phyloP scores from a whole-genome alignment of 805 yeast species.

The Pichia ethanolica region DNA sequence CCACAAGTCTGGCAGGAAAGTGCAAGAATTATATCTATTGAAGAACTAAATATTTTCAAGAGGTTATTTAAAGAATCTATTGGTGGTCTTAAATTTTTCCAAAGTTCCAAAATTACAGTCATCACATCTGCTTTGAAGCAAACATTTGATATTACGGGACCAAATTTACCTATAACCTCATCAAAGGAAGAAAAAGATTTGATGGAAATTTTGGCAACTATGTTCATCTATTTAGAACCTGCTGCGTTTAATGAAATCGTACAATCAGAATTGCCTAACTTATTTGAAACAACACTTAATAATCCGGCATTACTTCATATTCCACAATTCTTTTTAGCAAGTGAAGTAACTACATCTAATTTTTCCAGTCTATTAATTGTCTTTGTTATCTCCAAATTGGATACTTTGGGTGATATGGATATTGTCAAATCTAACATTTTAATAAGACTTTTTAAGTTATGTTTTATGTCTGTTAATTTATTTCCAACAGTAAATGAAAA shows the following conservation, averaged over 20 bases:
- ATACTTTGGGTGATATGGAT: constrained; percentile 75
- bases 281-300: constrained; percentile 70
- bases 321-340: constrained; percentile 90
- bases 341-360: constrained; percentile 89
- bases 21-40: constrained; percentile 75
- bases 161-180: constrained; percentile 76
- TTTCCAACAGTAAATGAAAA: constrained; percentile 84
- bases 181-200: constrained; percentile 90
- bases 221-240: constrained; percentile 89
- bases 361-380: constrained; percentile 78
- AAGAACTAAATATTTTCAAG: constrained; percentile 73
- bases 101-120: constrained; percentile 43
- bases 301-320: constrained; percentile 84
- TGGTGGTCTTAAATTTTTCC: constrained; percentile 69
- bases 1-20: constrained; percentile 72
- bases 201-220: constrained; percentile 92
- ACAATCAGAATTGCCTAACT: constrained; percentile 66
- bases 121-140: constrained; percentile 27
- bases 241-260: constrained; percentile 93
- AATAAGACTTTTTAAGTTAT: constrained; percentile 79
- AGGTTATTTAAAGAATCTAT: constrained; percentile 79
- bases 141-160: constrained; percentile 63
- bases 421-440: constrained; percentile 70
- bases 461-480: constrained; percentile 91
- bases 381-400: constrained; percentile 65